Percentiles rank a stretch among this genome's conserved stretches.
phyloP scores from a whole-genome alignment of 495 filamentous ascomycete genomes.

The Neurospora tetraspora region DNA sequence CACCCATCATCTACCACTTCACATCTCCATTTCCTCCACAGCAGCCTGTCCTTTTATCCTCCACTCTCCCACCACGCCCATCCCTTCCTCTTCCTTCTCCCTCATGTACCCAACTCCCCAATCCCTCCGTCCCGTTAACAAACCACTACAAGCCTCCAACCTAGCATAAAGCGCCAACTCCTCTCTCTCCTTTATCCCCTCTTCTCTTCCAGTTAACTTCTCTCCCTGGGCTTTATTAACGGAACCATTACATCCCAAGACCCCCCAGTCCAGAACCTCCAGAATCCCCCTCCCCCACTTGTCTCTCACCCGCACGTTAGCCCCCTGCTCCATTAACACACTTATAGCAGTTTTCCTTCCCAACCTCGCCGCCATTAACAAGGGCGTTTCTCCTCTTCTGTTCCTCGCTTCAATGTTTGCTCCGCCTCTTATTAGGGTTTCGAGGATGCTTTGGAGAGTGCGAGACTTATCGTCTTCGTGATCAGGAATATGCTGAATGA shows the following conservation, averaged over 20 bases:
- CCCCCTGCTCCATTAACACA: constrained; percentile 30
- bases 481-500: constrained; percentile 31
- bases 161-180: constrained; percentile 19
- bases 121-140: constrained; percentile 20
- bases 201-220: background rate
- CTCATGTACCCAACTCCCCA: constrained; percentile 11
- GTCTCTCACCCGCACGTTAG: constrained; percentile 34
- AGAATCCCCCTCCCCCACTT: constrained; percentile 27
- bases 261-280: constrained; percentile 23
- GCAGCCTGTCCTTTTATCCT: background rate
- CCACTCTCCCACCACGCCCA: constrained; percentile 12
- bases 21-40: background rate
- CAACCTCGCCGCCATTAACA: constrained; percentile 33
- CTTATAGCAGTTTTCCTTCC: constrained; percentile 35
- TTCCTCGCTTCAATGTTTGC: constrained; percentile 32
- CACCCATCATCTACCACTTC: background rate
- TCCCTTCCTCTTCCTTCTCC: constrained; percentile 2
- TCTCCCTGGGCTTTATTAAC: background rate
- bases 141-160: constrained; percentile 21
- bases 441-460: constrained; percentile 20
- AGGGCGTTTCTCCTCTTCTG: constrained; percentile 34
- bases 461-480: constrained; percentile 31
- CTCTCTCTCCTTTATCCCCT: constrained; percentile 3
- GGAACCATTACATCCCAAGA: background rate
- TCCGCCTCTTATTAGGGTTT: constrained; percentile 21